Evolutionary conservation across 2,329 filamentous ascomycete genomes (phyloP), one percentile per base, ranked within the genome.

Genomic region (Botrytis deweyae): DNA sequence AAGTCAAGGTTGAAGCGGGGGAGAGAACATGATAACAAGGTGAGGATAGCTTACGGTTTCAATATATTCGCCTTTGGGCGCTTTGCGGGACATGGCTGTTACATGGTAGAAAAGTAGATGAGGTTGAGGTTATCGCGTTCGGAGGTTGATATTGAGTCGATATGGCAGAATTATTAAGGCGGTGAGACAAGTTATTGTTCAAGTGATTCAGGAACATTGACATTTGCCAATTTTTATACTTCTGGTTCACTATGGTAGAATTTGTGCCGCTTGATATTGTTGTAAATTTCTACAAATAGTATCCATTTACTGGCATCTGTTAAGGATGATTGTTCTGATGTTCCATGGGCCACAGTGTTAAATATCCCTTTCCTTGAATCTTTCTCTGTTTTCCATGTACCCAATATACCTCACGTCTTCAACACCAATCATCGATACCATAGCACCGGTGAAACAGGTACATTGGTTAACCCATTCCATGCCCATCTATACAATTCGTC

Each of bases 31-130:
- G n/a, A 2, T 29, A 4, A 33, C 3, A 18, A 6, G 6, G n/a
- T 9, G 20, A 33, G 18, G 20, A 29, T 55, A 36, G 76, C 88
- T 80, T 87, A 97, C 95, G 72, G 96, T 99, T 84, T 98, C 95
- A 76, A 99, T 98, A 82, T 98, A 98, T 83, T 98, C 95, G 83
- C 93, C 93, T 84, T 94, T 97, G 16, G 89, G 87, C 69, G 90
- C 86, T 81, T 95, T 92, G 79, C 91, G 89, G 76, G 92, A 92
- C 92, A 94, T 94, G n/a, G 40, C 80, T 72, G 66, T 72, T 76
- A 76, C 75, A 78, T 77, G 74, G 70, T 29, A 52, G 33, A 12
- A 10, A 36, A 36, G 66, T 62, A 69, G 49, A 58, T 69, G n/a
- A 52, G 14, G 52, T 69, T 69, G 49, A 59, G 49, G 49, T 69